Base-by-base conservation (phyloP, 179 eudicot genomes). In the Heliamphora pulchella region DNA sequence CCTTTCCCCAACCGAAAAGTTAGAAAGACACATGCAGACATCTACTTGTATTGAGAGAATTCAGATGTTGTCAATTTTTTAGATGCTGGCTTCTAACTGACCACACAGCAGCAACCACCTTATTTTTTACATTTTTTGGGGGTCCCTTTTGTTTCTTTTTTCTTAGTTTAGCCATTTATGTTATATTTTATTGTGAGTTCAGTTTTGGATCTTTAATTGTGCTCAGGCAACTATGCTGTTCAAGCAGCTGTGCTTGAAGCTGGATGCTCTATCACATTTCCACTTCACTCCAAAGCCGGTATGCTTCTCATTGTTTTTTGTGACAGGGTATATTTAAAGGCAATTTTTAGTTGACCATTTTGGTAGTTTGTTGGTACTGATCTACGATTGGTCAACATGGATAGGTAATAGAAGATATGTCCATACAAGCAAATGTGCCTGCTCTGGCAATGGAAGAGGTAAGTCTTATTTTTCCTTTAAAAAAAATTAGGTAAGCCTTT, bases 391-490 rank as follows among this genome's bases (percentile, higher is more conserved):
- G 8, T 53, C 20, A 15, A 70, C 41, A 79, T 83, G 77, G 75
- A 73, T 85, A 96, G 99, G 96, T 96, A 79, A 86, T 96, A 76
- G 98, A 94, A 83, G 99, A 96, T 74, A 94, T 96, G 98, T 76
- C 94, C 62, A 79, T 96, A 80, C 93, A 92, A 88, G 81, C 94
- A 53, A 94, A 94, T 87, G 92, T 96, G 41, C 98, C 98, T 78
- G 98, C 98, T 48, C 87, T 96, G 71, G 98, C 97, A 76, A 96
- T 96, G 92, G 99, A 96, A 88, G 99, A 96, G 99, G 99, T 94
- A 55, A 17, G 20, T 22, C 63, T 43, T 47, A 41, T 44, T 15
- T 79, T 70, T 78, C 78, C 61, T 20, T 39, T 69, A 8, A 63
- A 48, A 20, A 67, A 41, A 31, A 31, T 31, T 31, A 31, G 31